Evolutionary conservation across 2,329 filamentous ascomycete species (phyloP).

Genomic region (Ascochyta pisi): DNA sequence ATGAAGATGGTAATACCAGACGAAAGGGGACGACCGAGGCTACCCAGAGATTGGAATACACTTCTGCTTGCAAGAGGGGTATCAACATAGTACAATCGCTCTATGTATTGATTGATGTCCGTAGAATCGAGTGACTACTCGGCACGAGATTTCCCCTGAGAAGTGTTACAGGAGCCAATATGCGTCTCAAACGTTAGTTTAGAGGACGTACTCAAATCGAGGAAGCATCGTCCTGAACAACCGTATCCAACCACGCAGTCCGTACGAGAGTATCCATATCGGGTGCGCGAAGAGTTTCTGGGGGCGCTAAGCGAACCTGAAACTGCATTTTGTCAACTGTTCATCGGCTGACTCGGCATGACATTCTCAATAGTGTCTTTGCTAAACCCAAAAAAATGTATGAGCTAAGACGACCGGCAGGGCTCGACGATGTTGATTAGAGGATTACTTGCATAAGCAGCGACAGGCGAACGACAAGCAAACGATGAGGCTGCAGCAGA

Average conservation of each 20-base stretch:
- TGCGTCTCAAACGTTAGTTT: background rate
- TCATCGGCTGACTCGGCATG: slow-evolving; percentile 2
- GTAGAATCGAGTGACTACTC: background rate
- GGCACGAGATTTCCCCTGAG: background rate
- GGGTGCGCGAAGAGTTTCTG: background rate
- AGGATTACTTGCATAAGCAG: background rate
- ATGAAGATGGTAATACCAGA: background rate
- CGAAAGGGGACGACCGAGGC: background rate
- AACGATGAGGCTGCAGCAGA: background rate
- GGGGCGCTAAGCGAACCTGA: slow-evolving; percentile 5
- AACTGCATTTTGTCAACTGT: slow-evolving; percentile 4
- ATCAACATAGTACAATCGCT: background rate
- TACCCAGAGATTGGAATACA: background rate
- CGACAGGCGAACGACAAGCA: background rate
- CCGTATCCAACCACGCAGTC: background rate
- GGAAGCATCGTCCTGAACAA: background rate
- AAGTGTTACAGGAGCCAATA: background rate
- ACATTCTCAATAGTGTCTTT: slow-evolving; percentile 4
- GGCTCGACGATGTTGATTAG: background rate
- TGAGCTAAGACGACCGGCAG: background rate
- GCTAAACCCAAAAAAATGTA: background rate
- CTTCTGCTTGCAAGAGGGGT: background rate
- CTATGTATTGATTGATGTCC: background rate
- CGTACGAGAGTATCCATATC: background rate
- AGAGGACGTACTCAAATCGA: background rate